These are phyloP conservation scores for Metschnikowia dekortorum DNA, from an alignment of 805 yeast species.

Conservation along the genomic window DNA sequence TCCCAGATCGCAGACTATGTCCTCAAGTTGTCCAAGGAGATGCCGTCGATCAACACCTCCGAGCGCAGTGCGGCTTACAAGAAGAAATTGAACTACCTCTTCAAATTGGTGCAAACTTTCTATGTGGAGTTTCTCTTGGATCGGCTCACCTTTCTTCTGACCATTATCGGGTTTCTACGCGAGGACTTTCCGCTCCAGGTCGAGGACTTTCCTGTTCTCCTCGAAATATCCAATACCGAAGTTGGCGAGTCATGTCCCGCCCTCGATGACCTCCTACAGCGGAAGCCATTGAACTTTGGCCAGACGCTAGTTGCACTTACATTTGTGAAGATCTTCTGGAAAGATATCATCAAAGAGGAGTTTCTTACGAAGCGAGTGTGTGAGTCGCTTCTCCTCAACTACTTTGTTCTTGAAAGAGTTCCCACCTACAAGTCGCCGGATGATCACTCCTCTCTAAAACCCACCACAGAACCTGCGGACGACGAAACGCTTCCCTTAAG, in stretches of 20 bases:
- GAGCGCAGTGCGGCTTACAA: slow-evolving; percentile 42
- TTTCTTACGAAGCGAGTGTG: slow-evolving; percentile 61
- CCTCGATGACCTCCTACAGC: slow-evolving; percentile 1
- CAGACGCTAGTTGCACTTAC: slow-evolving; percentile 37
- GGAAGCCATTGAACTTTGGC: slow-evolving; percentile 28
- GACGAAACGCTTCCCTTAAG: background rate
- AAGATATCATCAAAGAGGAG: slow-evolving; percentile 52
- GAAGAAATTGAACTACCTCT: slow-evolving; percentile 52
- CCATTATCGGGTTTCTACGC: slow-evolving; percentile 55
- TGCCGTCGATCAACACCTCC: slow-evolving; percentile 19
- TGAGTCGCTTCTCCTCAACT: slow-evolving; percentile 52
- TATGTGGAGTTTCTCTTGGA: slow-evolving; percentile 68
- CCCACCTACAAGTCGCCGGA: slow-evolving; percentile 15
- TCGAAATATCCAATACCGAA: slow-evolving; percentile 14
- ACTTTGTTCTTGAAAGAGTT: slow-evolving; percentile 35
- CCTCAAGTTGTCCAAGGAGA: slow-evolving; percentile 46
- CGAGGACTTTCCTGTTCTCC: slow-evolving; percentile 21
- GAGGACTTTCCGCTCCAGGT: slow-evolving; percentile 29
- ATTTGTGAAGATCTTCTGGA: slow-evolving; percentile 67
- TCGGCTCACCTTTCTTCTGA: slow-evolving; percentile 53
- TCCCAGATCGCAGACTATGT: slow-evolving; percentile 66
- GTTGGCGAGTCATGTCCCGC: slow-evolving; percentile 22
- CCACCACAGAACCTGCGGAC: background rate
- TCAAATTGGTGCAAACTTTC: slow-evolving; percentile 58
- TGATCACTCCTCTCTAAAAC: background rate